Base-by-base conservation (phyloP, 2,329 filamentous ascomycete species). In the Orbilia javanica region DNA sequence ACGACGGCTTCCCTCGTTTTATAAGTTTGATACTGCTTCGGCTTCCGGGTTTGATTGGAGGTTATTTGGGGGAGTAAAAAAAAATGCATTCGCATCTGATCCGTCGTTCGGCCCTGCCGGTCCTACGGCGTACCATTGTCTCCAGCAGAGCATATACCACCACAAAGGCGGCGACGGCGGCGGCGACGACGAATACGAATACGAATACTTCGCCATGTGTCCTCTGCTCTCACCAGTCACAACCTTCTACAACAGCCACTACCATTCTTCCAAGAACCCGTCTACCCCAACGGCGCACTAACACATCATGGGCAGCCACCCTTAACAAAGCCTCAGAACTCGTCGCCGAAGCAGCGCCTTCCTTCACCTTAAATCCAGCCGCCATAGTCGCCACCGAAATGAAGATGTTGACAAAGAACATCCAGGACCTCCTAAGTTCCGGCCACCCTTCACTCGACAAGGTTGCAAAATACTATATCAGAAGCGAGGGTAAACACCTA, bases 391-490 rank as follows among this genome's bases (percentile, higher is more conserved):
- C 74, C 22, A 63, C 29, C 48, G 74, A 78, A 83, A 77, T 99
- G 90, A 96, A 97, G 85, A 96, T 94, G 82, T 86, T 98, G 82
- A 97, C 93, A 10, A 94, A 94, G 68, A 97, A 98, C 82, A 97
- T 98, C 84, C 89, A 93, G 79, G 92, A 96, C 83, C 87, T 98
- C n/a, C 87, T 98, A 15, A 95, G 95, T 4, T 97, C 94, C 0
- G 95, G 95, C 4, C 95, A 99, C 83, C 96, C 96, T 0, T 94
- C 94, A 53, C 88, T 99, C 77, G 96, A 98, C 83, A 94, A 93
- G 48, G 95, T 94, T 29, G 94, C 96, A 65, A 99, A 99, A 85
- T 99, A 99, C 87, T 99, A 99, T 84, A 97, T 96, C 22, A 92
- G 95, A 82, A 93, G 93, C 76, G 94, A 98, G 87, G 96, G 96